These are phyloP conservation scores for Syzygium malaccense DNA, from an alignment of 441 rosid genomes.

Conservation along the genomic window DNA sequence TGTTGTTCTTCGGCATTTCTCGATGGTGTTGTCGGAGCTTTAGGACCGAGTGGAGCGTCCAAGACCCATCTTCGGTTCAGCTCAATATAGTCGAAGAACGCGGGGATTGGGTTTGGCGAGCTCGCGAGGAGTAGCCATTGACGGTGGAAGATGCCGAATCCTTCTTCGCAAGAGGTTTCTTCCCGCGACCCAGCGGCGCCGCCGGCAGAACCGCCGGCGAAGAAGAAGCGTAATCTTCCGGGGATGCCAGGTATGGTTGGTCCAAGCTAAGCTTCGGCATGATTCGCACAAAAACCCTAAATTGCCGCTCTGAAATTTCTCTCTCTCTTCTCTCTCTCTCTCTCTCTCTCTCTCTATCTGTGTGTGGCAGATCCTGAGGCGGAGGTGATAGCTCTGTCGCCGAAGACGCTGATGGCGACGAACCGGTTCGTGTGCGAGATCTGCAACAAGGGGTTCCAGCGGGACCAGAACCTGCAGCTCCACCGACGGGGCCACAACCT, in stretches of 20 bases:
- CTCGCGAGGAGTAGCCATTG: background rate
- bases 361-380: conserved; percentile 60
- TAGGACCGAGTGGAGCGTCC: background rate
- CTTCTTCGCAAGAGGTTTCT: conserved; percentile 28
- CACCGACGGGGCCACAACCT: conserved; percentile 82
- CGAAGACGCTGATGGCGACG: conserved; percentile 48
- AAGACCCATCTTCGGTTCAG: background rate
- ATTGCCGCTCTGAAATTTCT: background rate
- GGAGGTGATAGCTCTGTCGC: conserved; percentile 57
- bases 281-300: background rate
- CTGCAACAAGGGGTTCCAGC: conserved; percentile 70
- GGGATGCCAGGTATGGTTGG: conserved; percentile 60
- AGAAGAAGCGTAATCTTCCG: conserved; percentile 67
- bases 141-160: conserved; percentile 28
- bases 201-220: conserved; percentile 17
- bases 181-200: conserved; percentile 18
- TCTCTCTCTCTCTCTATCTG: background rate
- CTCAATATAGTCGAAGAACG: background rate
- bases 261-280: background rate
- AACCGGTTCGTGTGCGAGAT: conserved; percentile 72
- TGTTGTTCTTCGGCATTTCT: background rate
- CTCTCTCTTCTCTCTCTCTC: background rate
- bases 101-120: background rate
- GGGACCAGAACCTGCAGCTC: conserved; percentile 75
- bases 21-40: background rate